Base-by-base conservation (phyloP, 2,329 filamentous ascomycete species). In the Elsinoe fawcettii region DNA sequence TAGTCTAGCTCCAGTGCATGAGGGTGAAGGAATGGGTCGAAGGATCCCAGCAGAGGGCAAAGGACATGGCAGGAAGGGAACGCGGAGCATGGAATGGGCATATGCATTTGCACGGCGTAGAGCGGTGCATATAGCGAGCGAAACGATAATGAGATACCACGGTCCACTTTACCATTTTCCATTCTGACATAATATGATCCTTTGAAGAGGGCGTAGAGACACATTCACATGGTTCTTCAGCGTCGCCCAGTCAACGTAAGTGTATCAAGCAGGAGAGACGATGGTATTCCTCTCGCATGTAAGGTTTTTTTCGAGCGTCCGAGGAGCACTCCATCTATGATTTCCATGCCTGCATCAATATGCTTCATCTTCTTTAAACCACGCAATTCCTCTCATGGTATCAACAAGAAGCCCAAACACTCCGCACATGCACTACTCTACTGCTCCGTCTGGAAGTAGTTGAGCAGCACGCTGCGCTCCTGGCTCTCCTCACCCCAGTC, bases 401-500 rank as follows among this genome's bases (percentile, higher is more conserved):
- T 53, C 49, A 53, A 53, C 49, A 53, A 53, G 49, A 53, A 34
- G 49, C 32, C 25, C 32, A 37, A 4, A 34, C 30, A 32, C 30
- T 32, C 25, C 5, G 16, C 4, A 3, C 46, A 12, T 18, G 14
- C 8, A 3, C 18, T 8, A 47, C 61, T 67, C 63, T 79, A 79
- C 70, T 79, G 77, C 74, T 79, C 77, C 75, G 90, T 96, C 83
- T 96, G 88, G 91, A 99, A 97, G 88, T 99, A 99, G 87, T 99
- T 96, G 78, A 99, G 90, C 75, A 99, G 88, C 79, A 97, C 90
- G 73, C 86, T 90, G 75, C 93, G 91, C 86, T 99, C 93, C 82
- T 95, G 91, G 67, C 88, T 95, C 83, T 99, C 93, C 85, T 97
- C 93, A 84, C 93, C 93, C 93, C 93, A 99, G 79, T 99, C 91